Conservation (phyloP, 2,329 filamentous ascomycete genomes). For the Massarina eburnea region DNA sequence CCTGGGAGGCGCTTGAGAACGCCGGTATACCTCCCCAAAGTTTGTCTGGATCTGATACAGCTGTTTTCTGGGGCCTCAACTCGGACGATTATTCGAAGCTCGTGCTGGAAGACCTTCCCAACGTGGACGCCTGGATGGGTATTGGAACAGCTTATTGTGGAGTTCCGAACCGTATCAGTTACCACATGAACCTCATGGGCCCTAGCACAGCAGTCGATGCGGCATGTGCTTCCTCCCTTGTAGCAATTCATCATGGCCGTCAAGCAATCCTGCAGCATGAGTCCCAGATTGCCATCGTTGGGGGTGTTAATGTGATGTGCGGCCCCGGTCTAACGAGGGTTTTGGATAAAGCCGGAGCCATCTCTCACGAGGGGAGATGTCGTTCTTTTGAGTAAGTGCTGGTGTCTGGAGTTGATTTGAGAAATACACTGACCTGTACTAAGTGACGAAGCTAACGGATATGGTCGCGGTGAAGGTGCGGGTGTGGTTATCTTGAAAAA, state of each 20-base stretch:
- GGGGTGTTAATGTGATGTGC: conserved; percentile 35
- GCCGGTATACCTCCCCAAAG: conserved; percentile 26
- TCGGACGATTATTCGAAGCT: conserved; percentile 4
- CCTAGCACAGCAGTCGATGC: conserved; percentile 24
- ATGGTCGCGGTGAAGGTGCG: conserved; percentile 56
- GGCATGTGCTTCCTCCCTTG: conserved; percentile 21
- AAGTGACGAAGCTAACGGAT: conserved; percentile 50
- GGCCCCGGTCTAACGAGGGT: conserved; percentile 49
- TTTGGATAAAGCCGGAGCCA: conserved; percentile 43
- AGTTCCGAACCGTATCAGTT: conserved; percentile 37
- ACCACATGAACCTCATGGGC: conserved; percentile 36
- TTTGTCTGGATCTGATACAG: conserved; percentile 18
- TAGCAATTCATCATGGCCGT: conserved; percentile 18
- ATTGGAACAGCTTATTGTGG: conserved; percentile 14
- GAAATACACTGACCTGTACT: conserved; percentile 31
- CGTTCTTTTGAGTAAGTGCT: conserved; percentile 50
- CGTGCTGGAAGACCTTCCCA: not conserved
- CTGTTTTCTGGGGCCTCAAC: conserved; percentile 17
- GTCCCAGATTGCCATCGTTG: conserved; percentile 33
- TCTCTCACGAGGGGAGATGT: conserved; percentile 46
- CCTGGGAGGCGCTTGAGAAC: conserved; percentile 42
- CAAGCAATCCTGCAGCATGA: conserved; percentile 28
- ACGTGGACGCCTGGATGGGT: not conserved
- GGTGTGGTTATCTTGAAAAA: conserved; percentile 47
- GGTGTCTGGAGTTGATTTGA: conserved; percentile 49